A percentile compares a stretch with the other conserved stretches of the same genome.
These are phyloP conservation scores for Papiliotrema nemorosa DNA, from an alignment of 1,284 basidiomycete species.

Conservation along the genomic window DNA sequence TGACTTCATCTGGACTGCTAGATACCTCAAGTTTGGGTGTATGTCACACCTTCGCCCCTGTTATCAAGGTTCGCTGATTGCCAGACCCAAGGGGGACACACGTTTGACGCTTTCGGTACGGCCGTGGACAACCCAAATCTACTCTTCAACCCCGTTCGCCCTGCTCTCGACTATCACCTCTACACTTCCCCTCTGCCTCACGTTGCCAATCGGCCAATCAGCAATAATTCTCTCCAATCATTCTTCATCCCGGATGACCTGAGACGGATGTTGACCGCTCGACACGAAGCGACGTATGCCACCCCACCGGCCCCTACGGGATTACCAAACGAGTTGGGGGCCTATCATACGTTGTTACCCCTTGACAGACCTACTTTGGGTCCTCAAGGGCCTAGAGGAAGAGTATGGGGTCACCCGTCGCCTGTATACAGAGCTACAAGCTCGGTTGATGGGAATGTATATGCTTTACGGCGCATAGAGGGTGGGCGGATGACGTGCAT, in stretches of 20 bases:
- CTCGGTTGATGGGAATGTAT: slow-evolving; percentile 71
- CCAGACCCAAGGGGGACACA: no score
- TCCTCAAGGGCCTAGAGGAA: slow-evolving; percentile 61
- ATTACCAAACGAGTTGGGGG: slow-evolving; percentile 82
- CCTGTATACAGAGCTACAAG: slow-evolving; percentile 79
- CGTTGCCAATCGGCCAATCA: slow-evolving; percentile 49
- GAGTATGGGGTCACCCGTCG: slow-evolving; percentile 63
- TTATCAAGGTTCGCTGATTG: slow-evolving; percentile 3
- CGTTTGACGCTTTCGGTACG: no score
- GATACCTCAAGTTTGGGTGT: not conserved
- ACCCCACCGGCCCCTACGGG: slow-evolving; percentile 47
- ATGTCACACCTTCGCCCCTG: not conserved
- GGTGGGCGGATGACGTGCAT: slow-evolving; percentile 61
- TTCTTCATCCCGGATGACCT: slow-evolving; percentile 70
- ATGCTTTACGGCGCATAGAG: slow-evolving; percentile 78
- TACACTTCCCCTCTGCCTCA: slow-evolving; percentile 67
- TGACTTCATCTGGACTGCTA: not conserved
- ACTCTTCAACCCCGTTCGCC: no score
- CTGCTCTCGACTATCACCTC: slow-evolving; percentile 88
- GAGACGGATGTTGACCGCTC: slow-evolving; percentile 73
- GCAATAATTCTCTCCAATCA: slow-evolving; percentile 51
- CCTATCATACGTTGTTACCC: slow-evolving; percentile 82
- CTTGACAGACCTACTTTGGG: slow-evolving; percentile 59
- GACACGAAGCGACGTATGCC: slow-evolving; percentile 69
- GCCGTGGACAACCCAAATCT: no score